Conservation (phyloP, 805 yeast genomes). For the Saturnispora sanitii region DNA sequence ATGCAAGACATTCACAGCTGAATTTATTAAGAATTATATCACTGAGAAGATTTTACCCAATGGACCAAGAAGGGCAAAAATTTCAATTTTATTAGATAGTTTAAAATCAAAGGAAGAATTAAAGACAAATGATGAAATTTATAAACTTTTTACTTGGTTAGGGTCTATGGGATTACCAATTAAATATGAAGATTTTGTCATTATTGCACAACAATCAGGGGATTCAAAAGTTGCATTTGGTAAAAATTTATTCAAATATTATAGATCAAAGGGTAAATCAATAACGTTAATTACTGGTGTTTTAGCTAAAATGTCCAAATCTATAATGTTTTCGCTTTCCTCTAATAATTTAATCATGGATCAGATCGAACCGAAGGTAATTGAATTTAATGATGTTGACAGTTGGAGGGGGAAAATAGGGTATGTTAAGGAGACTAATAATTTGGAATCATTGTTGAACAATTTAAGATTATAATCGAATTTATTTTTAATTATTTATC, state of each 20-base stretch:
- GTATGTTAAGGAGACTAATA: slow-evolving; percentile 6
- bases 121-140: slow-evolving; percentile 26
- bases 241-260: slow-evolving; percentile 35
- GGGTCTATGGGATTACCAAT: slow-evolving; percentile 40
- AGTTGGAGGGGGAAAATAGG: slow-evolving; percentile 19
- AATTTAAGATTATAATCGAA: slow-evolving; percentile 1
- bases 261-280: slow-evolving; percentile 31
- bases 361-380: slow-evolving; percentile 6
- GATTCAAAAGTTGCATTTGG: slow-evolving; percentile 30
- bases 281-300: slow-evolving; percentile 18
- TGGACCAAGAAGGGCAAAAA: slow-evolving; percentile 30
- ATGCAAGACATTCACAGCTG: no score
- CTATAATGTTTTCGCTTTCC: slow-evolving; percentile 9
- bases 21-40: slow-evolving; percentile 30
- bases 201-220: slow-evolving; percentile 30
- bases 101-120: slow-evolving; percentile 30
- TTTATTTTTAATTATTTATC: no score
- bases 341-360: neutral
- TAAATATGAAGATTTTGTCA: slow-evolving; percentile 29
- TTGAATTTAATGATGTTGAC: slow-evolving; percentile 11
- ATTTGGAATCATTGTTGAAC: slow-evolving; percentile 8
- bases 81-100: slow-evolving; percentile 35
- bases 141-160: slow-evolving; percentile 36
- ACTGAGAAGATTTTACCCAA: slow-evolving; percentile 26
- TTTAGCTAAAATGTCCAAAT: slow-evolving; percentile 17